Base-by-base conservation (phyloP, 2,329 filamentous ascomycete genomes). In the Alternaria burnsii region DNA sequence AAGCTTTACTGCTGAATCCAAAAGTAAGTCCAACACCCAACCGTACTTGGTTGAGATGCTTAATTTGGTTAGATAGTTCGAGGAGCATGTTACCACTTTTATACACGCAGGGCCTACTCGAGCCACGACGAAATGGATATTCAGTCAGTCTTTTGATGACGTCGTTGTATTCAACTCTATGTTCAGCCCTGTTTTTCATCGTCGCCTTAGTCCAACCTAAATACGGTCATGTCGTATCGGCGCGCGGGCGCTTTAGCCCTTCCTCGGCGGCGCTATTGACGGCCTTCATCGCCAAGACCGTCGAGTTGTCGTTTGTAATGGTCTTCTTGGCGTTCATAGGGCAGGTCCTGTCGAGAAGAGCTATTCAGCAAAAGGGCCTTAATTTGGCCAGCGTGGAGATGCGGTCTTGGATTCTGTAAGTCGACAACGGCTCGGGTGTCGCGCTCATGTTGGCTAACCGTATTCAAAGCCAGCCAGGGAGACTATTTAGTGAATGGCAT, bases 231-330 rank as follows among this genome's bases (percentile, higher is more conserved):
- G 74, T 69, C 3, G 86, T 92, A 41, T 81, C 81, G 20, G 81
- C 80, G 5, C 78, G 82, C 11, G 81, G 82, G 6, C 66, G 71
- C 0, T 65, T 92, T 11, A 78, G 81, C 0, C 87, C 88, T 0
- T 84, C 87, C 0, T 89, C 86, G 0, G 90, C 90, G 0, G 87
- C 86, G 0, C 77, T 90, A 4, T 66, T 93, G 1, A 86, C 86
- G 28, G 85, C 89, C 0, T 77, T 91, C 3, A 79, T 91, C 20
- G 89, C 91, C 12, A 93, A 92, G 75, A 87, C 88, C 0, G 90
- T 93, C 48, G 91, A 93, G 76, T 72, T 93, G 67, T 86, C 88
- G 0, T 93, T 92, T 69, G 89, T 91, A 2, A 91, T 90, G 0
- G 87, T 91, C 0, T 90, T 91, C 59, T 88, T 92, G 1, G 85